Percentiles rank a stretch among this genome's conserved stretches.
Conservation (phyloP, 805 yeast genomes). For the Jamesozyma gamospora region DNA sequence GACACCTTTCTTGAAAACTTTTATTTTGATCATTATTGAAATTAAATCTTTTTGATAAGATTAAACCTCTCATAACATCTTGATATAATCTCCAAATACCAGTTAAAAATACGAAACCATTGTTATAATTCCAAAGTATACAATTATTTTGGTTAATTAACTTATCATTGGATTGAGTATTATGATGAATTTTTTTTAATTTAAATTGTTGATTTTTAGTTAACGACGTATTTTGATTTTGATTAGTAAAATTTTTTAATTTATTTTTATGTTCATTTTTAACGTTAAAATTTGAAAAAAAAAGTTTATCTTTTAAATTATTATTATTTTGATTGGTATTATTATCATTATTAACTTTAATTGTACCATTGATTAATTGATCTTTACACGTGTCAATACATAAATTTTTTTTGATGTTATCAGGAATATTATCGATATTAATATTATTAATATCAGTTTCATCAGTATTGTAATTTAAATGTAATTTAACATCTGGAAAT, state of each 20-base stretch:
- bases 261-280: neutral
- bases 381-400: constrained; percentile 2
- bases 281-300: neutral
- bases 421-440: neutral
- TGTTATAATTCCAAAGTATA: constrained; percentile 77
- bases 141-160: constrained; percentile 41
- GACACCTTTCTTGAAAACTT: constrained; percentile 5
- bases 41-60: constrained; percentile 3
- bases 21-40: neutral
- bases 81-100: constrained; percentile 66
- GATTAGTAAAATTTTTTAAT: too few relatives aligned
- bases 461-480: neutral
- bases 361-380: constrained; percentile 5
- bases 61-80: constrained; percentile 26
- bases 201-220: constrained; percentile 28
- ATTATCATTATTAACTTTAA: constrained; percentile 1
- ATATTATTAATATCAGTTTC: too few relatives aligned
- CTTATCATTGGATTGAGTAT: constrained; percentile 7
- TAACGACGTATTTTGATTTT: constrained; percentile 4
- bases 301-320: too few relatives aligned
- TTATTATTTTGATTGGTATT: neutral
- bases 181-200: constrained; percentile 19
- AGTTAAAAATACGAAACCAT: constrained; percentile 80
- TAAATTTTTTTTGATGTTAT: constrained; percentile 3
- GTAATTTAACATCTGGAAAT: constrained; percentile 16